A percentile compares a stretch with the other conserved stretches of the same genome.
phyloP scores from a whole-genome alignment of 805 yeast species.

The Scheffersomyces stipitis region DNA sequence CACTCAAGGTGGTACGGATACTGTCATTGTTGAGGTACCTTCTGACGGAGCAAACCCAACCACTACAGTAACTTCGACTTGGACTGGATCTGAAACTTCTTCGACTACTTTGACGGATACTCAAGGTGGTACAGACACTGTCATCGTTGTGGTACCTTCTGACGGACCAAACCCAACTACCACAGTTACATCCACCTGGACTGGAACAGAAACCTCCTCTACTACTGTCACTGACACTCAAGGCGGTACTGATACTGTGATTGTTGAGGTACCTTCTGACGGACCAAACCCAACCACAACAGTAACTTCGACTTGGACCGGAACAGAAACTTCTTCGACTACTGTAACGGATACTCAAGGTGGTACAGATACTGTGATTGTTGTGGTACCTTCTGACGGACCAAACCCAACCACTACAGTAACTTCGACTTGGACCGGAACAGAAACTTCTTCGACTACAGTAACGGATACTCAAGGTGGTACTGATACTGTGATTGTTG shows the following conservation, averaged over 20 bases:
- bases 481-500: conserved; percentile 4
- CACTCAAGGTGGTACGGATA: too few relatives aligned
- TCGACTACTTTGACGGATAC: conserved; percentile 4
- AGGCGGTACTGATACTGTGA: too few relatives aligned
- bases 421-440: conserved; percentile 13
- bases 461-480: conserved; percentile 3
- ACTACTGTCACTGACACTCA: conserved; percentile 2
- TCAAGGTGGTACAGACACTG: too few relatives aligned
- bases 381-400: conserved; percentile 8
- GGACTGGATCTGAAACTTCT: conserved; percentile 1
- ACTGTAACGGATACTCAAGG: conserved; percentile 4
- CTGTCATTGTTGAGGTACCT: conserved; percentile 11
- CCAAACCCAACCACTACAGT: too few relatives aligned
- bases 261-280: too few relatives aligned
- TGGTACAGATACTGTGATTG: conserved; percentile 4
- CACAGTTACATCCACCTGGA: too few relatives aligned
- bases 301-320: too few relatives aligned
- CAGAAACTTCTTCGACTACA: conserved; percentile 4
- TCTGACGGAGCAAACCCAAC: too few relatives aligned
- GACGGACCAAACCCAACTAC: too few relatives aligned
- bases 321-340: conserved; percentile 3
- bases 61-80: too few relatives aligned
- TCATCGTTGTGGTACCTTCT: too few relatives aligned
- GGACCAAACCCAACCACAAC: too few relatives aligned
- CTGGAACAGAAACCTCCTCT: conserved; percentile 2